Evolutionary conservation across 2,329 filamentous ascomycete genomes (phyloP).

Genomic region (Venturia oleaginea): DNA sequence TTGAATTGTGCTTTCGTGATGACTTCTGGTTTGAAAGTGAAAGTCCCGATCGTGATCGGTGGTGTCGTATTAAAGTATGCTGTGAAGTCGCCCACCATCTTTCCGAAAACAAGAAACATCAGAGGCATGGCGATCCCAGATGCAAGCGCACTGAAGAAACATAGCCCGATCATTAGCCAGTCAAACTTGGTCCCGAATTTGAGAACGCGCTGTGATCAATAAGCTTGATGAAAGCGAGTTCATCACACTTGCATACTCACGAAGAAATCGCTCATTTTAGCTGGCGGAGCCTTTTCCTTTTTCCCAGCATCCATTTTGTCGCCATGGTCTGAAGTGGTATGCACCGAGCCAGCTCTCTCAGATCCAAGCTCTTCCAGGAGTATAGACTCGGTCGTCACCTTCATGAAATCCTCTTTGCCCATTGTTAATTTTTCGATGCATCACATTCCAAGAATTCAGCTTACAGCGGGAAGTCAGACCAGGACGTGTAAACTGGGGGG

Average conservation of each 20-base stretch:
- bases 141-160: constrained; percentile 11
- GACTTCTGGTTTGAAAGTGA: not conserved
- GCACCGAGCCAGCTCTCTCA: not conserved
- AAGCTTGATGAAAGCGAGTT: not conserved
- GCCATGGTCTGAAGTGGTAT: not conserved
- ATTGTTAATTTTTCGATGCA: not conserved
- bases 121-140: constrained; percentile 14
- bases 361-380: not conserved
- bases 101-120: constrained; percentile 15
- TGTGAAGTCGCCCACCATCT: constrained; percentile 13
- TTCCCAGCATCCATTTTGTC: constrained; percentile 2
- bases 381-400: not conserved
- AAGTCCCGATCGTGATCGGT: not conserved
- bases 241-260: not conserved
- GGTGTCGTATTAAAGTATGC: constrained; percentile 10
- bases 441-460: not conserved
- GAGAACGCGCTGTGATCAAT: constrained; percentile 7
- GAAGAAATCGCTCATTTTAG: not conserved
- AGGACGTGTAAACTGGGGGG: not conserved
- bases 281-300: constrained; percentile 4
- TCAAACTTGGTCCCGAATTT: constrained; percentile 5
- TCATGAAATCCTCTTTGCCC: not conserved
- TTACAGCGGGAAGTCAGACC: not conserved
- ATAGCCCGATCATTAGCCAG: constrained; percentile 4
- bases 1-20: not conserved